Base-by-base conservation (phyloP, 768 basidiomycete genomes). In the Pulveroboletus ravenelii region DNA sequence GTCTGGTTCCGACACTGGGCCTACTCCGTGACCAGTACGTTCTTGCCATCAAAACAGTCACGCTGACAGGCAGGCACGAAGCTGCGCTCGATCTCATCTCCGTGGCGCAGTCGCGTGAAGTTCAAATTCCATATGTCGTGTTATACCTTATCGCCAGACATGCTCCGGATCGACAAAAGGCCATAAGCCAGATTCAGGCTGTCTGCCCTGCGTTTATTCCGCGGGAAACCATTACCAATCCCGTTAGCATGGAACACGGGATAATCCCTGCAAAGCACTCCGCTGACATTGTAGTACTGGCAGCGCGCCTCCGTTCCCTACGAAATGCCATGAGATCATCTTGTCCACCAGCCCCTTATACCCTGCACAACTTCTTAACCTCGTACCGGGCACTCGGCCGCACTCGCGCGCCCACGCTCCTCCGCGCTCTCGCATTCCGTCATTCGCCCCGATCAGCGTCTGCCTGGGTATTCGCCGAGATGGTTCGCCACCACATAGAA, bases 31-130 rank as follows among this genome's bases (percentile, higher is more conserved):
- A 44, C 29, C 56, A 48, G 46, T 77, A 62, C 65, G 73, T 64
- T n/a, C 39, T 68, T 12, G 74, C 74, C 3, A 62, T 85, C 18
- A 67, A 72, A 41, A 67, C 62, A 10, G 69, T 80, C 17, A 72
- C 72, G 8, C 54, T 64, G 13, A 62, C 68, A 4, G 71, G 73
- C 14, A 68, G 73, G 29, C 46, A 71, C 2, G 62, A 70, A 0
- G 69, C 69, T 17, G 81, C 81, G 3, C 32, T 81, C n/a, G 43
- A 56, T n/a, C 62, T 82, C 38, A 58, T 81, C n/a, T 74, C 74
- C 5, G 57, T 65, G 10, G 68, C 69, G 10, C 55, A 54, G 2
- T 47, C 65, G 9, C 63, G 62, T 1, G 52, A 48, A 8, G 63
- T 71, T 43, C 57, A 20, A 14, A 52, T 83, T 36, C 54, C 72